Evolutionary conservation across 2,329 filamentous ascomycete genomes (phyloP), one percentile per base, ranked within the genome.

Genomic region (Ceratocystis diversiconidia): DNA sequence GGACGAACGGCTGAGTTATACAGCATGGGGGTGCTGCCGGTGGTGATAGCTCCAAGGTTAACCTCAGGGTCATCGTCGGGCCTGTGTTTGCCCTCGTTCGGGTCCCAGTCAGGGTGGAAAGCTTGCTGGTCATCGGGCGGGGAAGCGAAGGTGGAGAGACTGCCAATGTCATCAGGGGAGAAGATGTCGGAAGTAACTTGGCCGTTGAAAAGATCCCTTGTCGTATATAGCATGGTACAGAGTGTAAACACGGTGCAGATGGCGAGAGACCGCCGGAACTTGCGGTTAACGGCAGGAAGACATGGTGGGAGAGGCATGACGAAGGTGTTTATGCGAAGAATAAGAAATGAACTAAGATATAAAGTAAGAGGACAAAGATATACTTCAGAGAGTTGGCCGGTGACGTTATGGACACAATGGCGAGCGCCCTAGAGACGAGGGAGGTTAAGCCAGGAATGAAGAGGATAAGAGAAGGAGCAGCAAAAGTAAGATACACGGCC

Each of bases 1-100:
- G 78, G 78, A 25, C 76, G 76, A 2, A 71, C 72, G 61, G 74
- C 72, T 15, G 73, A 73, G 68, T 73, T 76, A 71, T 78, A 79
- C 8, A 72, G 71, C 76, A 78, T 79, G 65, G 73, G 65, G 3
- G 65, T 67, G 5, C 63, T 30, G 4, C 43, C 46, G 28, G 65
- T 55, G 25, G 60, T 36, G 3, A 19, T 28, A n/a, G 60, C 62
- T 8, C 46, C 59, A 32, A 36, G 28, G 44, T 67, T 67, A 8
- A 67, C 65, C 7, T 17, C 28, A 2, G 65, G 65, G 41, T 67
- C 65, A 25, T 64, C 62, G n/a, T 61, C 46, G 12, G 65, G n/a
- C n/a, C 55, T 64, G 15, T 28, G 46, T 36, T 46, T 44, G 36
- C 59, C 59, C 17, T 67, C 62, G n/a, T 62, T 19, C 15, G 28